Percentiles rank a stretch among this genome's conserved stretches.
Conservation (phyloP, 257 asterid genomes). For the Solanum phureja region DNA sequence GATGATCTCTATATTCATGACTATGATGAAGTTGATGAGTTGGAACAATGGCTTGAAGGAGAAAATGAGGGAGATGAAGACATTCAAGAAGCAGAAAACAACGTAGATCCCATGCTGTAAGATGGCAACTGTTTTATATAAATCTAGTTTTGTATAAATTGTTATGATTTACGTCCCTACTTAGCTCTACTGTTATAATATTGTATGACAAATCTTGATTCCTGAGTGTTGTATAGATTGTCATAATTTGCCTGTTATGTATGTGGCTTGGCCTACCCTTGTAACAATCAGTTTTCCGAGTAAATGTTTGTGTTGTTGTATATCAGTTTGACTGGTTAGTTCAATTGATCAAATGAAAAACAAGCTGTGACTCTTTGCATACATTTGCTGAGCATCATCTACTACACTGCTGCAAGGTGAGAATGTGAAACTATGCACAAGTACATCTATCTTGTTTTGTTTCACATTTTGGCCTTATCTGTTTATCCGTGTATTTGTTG, state of each 20-base stretch:
- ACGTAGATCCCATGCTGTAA: constrained; percentile 25
- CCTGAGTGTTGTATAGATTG: not conserved
- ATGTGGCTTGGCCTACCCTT: not conserved
- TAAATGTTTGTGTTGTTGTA: not conserved
- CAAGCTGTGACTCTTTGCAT: not conserved
- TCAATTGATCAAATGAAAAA: not conserved
- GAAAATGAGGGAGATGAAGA: constrained; percentile 49
- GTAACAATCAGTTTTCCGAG: not conserved
- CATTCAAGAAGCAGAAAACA: constrained; percentile 44
- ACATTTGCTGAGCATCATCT: not conserved
- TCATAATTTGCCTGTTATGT: not conserved
- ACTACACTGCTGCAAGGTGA: not conserved
- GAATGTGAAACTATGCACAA: not conserved
- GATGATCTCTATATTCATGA: constrained; percentile 47
- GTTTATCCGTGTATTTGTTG: not conserved
- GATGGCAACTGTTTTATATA: not conserved
- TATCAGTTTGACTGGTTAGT: not conserved
- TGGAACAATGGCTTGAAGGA: constrained; percentile 73
- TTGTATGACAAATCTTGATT: not conserved
- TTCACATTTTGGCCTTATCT: not conserved
- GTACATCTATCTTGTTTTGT: not conserved
- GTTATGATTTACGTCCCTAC: not conserved
- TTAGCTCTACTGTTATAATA: not conserved
- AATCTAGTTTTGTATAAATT: not conserved
- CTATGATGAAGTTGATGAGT: constrained; percentile 63